Evolutionary conservation across 208 protist genomes (phyloP), one percentile per base, ranked within the genome.

Genomic region (Leishmania martiniquensis): DNA sequence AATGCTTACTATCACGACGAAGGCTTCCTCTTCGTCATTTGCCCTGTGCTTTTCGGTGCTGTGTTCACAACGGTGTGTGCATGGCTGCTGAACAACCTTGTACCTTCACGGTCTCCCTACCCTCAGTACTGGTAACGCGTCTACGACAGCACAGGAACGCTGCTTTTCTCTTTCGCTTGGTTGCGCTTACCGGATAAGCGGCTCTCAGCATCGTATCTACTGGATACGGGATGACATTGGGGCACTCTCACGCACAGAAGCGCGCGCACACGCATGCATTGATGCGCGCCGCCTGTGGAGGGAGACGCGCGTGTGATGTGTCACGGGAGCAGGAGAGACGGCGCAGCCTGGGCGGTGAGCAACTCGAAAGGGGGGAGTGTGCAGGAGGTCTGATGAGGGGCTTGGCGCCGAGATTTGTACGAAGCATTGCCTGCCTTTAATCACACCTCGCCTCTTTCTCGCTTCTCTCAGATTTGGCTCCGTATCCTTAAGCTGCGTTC

Each of bases 1-100:
- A 92, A 93, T 67, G 80, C 76, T 1, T 90, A 93, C 74, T 91
- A 89, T 77, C 39, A 89, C 39, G 88, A 91, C 74, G 80, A 89
- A 39, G 89, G 89, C 0, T 95, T 92, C 68, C 51, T 93, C 29
- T 95, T 94, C 85, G 83, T 91, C 25, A 47, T 95, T 7, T 75
- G 73, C 4, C 91, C 85, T 3, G 80, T 89, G 13, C 78, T 94
- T 10, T 65, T 85, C 13, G 88, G 86, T 13, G 77, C 81, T 4
- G 34, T 89, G 4, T 49, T 94, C 62, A 80, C 89, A 37, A 76
- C 85, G 29, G 65, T 95, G 4, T 87, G 87, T 67, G 81, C 84
- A 29, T 90, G 80, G 81, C 4, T 92, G 20, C 73, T 92, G 29
- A 91, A 93, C 72, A 95, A 94, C 72, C 42, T 93, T 0, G 66